phyloP scores from a whole-genome alignment of 2,329 filamentous ascomycete species.

The Colletotrichum eremochloae region DNA sequence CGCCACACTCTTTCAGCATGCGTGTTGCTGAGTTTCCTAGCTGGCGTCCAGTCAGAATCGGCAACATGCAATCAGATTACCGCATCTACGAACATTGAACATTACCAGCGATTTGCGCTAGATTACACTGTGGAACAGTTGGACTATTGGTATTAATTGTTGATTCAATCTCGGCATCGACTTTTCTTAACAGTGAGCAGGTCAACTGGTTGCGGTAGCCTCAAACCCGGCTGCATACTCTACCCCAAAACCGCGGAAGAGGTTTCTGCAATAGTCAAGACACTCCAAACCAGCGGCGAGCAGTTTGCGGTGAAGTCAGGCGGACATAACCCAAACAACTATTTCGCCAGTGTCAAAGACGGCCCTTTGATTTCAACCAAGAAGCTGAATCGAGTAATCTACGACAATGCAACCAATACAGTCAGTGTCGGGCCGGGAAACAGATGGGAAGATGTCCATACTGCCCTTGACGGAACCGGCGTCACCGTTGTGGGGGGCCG shows the following conservation, averaged over 20 bases:
- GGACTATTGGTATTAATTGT: constrained; percentile 10
- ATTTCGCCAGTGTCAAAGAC: constrained; percentile 63
- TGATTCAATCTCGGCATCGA: neutral
- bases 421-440: constrained; percentile 62
- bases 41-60: neutral
- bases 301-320: constrained; percentile 69
- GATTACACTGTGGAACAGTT: constrained; percentile 13
- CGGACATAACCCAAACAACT: constrained; percentile 69
- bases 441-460: constrained; percentile 57
- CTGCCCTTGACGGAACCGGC: constrained; percentile 56
- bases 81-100: constrained; percentile 13
- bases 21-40: neutral
- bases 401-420: constrained; percentile 53
- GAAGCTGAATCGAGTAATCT: constrained; percentile 56
- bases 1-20: neutral
- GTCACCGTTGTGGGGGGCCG: constrained; percentile 60
- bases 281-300: constrained; percentile 61
- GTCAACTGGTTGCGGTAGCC: constrained; percentile 58
- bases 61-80: constrained; percentile 16
- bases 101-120: neutral
- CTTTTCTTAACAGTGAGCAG: constrained; percentile 39
- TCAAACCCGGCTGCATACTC: constrained; percentile 62
- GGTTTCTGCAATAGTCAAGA: constrained; percentile 65
- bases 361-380: constrained; percentile 64
- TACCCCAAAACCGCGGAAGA: constrained; percentile 62